These are phyloP conservation scores for Mortierella sp. DNA, from an alignment of 371 early-diverging fungal species.

Conservation along the genomic window DNA sequence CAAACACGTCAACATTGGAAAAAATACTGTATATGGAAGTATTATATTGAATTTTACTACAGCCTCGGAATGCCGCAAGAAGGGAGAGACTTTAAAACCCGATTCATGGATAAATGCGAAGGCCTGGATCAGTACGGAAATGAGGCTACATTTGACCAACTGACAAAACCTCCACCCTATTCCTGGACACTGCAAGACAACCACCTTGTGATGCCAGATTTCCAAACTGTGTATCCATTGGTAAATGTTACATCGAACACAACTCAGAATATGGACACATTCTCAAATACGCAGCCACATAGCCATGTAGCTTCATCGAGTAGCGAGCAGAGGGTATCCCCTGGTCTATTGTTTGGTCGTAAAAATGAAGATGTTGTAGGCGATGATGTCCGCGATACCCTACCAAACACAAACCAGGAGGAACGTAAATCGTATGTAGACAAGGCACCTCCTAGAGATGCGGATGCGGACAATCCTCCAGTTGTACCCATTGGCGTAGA, in stretches of 20 bases:
- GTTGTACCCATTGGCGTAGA: background rate
- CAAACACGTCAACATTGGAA: slow-evolving; percentile 40
- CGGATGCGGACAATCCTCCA: background rate
- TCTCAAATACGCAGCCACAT: background rate
- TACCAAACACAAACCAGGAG: background rate
- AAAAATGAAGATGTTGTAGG: background rate
- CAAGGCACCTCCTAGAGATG: too few species aligned
- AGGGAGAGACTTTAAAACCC: slow-evolving; percentile 38
- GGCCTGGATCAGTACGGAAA: slow-evolving; percentile 12
- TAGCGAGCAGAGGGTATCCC: background rate
- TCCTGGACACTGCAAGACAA: slow-evolving; percentile 50
- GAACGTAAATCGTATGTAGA: background rate
- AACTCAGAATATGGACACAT: background rate
- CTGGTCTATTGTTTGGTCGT: background rate
- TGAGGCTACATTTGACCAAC: slow-evolving; percentile 15
- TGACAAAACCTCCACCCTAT: slow-evolving; percentile 42
- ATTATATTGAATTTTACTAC: slow-evolving; percentile 52
- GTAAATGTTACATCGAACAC: background rate
- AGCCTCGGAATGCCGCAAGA: slow-evolving; percentile 50
- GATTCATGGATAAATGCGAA: slow-evolving; percentile 35
- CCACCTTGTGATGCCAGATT: slow-evolving; percentile 37
- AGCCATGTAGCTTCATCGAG: background rate
- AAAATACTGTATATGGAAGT: slow-evolving; percentile 52
- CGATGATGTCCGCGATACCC: background rate
- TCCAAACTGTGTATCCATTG: slow-evolving; percentile 39